Percentiles rank a stretch among this genome's conserved stretches.
These are phyloP conservation scores for Pistacia integerrima DNA, from an alignment of 345 rosid genomes.

Conservation along the genomic window DNA sequence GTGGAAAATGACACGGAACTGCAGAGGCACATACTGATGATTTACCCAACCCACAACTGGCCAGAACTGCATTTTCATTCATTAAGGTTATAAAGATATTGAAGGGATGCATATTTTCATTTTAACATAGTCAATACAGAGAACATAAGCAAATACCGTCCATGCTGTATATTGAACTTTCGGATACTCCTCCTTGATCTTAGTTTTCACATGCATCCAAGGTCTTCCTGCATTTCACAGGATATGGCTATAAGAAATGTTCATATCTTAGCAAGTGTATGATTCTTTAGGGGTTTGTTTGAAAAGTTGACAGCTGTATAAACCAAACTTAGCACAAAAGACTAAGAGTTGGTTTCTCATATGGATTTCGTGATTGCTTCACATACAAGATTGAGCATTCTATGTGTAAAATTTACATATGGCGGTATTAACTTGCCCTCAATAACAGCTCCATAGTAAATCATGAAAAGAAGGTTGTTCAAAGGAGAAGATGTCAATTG, in stretches of 20 bases:
- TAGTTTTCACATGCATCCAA: slow-evolving; percentile 72
- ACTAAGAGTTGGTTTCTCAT: neutral
- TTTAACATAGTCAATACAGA: neutral
- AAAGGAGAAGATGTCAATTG: slow-evolving; percentile 87
- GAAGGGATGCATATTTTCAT: slow-evolving; percentile 2
- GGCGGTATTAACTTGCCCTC: slow-evolving; percentile 53
- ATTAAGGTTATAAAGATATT: slow-evolving; percentile 4
- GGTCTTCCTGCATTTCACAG: slow-evolving; percentile 68
- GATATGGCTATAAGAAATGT: neutral
- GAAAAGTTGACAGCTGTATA: neutral
- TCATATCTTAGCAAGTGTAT: neutral
- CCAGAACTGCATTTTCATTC: slow-evolving; percentile 67
- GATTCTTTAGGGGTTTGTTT: slow-evolving; percentile 2
- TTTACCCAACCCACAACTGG: slow-evolving; percentile 89
- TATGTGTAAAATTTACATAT: neutral
- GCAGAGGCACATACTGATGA: slow-evolving; percentile 83
- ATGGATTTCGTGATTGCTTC: neutral
- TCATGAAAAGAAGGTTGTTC: slow-evolving; percentile 85
- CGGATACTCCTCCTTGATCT: slow-evolving; percentile 77
- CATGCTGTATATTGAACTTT: slow-evolving; percentile 71
- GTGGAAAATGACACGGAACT: slow-evolving; percentile 82
- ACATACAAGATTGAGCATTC: neutral
- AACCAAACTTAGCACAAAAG: neutral
- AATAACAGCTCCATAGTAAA: slow-evolving; percentile 69
- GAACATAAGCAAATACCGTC: slow-evolving; percentile 55